Base-by-base conservation (phyloP, 1,284 basidiomycete genomes). In the Ustilago sp. region DNA sequence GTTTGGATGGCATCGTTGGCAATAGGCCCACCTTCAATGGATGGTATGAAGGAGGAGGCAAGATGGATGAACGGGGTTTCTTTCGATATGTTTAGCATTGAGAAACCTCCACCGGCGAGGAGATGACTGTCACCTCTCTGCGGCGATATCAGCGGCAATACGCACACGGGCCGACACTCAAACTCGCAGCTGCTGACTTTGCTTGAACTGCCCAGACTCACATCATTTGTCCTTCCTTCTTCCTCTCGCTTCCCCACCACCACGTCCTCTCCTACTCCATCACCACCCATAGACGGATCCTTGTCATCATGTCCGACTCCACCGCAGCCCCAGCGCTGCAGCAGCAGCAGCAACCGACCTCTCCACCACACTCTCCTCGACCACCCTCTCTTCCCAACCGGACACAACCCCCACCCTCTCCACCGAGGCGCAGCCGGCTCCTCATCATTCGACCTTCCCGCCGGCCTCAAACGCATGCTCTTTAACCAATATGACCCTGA, bases 401-500 rank as follows among this genome's bases (percentile, higher is more conserved):
- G 50, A 59, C 35, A 57, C 57, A 12, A 47, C 56, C 19, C 35
- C 57, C 6, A 75, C 66, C 13, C 73, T 80, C 45, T 80, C 79
- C 50, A 48, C 17, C 72, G 79, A 32, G 79, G 79, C 8, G 56
- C 59, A 5, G 12, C 35, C 12, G 60, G 60, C 11, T 65, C 68
- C 13, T n/a, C n/a, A 15, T 15, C 35, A 3, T 56, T 80, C 36
- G 23, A 58, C 23, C 32, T 80, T 4, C 59, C 69, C 38, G 55
- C 62, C 39, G 74, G 69, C n/a, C 23, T 68, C 23, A 58, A 59
- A 35, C 61, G 60, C 8, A 32, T 72, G 19, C 61, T 79, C 17
- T 32, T 47, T 57, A 68, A 81, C 63, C 48, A 66, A 41, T 79
- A 75, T 61, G 80, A 80, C 23, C 63, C 63, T 13, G 41, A 51